Evolutionary conservation across 768 basidiomycete species (phyloP), one percentile per base, ranked within the genome.

Genomic region (Psilocybe subaeruginosa): DNA sequence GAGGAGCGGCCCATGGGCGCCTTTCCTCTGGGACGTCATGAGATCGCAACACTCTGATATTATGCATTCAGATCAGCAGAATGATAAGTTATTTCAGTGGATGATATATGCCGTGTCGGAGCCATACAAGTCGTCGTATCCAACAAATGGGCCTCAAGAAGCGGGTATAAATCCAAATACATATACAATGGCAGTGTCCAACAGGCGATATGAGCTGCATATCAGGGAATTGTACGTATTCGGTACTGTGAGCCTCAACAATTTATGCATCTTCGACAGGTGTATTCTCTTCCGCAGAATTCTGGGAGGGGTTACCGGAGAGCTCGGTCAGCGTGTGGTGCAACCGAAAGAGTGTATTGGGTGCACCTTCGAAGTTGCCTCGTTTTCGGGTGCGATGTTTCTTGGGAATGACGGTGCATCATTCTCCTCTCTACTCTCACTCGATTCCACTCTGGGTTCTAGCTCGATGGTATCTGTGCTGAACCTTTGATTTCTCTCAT

Each of bases 261-360:
- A 30, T 51, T 31, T 51, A 51, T 4, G 11, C 49, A 6, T 51
- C 27, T 37, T 35, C 17, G 33, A 19, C 14, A 19, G 39, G 23
- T n/a, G 56, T 52, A 17, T 23, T 9, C 17, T 43, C 47, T 37
- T 63, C 54, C 50, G 30, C 46, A 33, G 39, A 16, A 14, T 43
- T 49, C 62, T 59, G 58, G 27, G 50, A 59, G 46, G 27, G 8
- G 47, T 56, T 62, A 14, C 53, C 65, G 62, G 58, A 35, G 48
- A 45, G 27, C 14, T 46, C 58, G 58, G 58, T 56, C 53, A 55
- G 46, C 54, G 50, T 61, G 62, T 58, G 50, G 56, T 58, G 59
- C 7, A 43, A 43, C 12, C 43, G 9, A 17, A 23, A 4, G 33
- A 30, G 54, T 35, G 39, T 37, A 37, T 6, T 27, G 5, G 37